Base-by-base conservation (phyloP, 2,329 filamentous ascomycete genomes). In the Arachnomyces sp. region DNA sequence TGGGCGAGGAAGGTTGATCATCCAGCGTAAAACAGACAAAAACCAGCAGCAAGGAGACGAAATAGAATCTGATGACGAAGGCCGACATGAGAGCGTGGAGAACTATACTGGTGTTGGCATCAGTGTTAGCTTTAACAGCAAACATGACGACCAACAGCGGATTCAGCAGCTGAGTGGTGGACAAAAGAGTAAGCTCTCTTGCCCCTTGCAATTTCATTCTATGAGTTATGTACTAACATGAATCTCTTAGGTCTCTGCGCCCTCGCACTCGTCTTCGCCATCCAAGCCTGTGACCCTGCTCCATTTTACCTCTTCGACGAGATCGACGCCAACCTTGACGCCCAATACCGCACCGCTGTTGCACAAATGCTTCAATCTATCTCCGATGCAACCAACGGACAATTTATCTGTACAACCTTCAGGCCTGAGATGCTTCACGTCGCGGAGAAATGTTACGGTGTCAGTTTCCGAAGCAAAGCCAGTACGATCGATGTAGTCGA, bases 301-400 rank as follows among this genome's bases (percentile, higher is more conserved):
- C 92, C 92, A 1, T 96, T 98, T 73, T 95, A 98, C 61, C 89
- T 98, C 55, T 98, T 98, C 54, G 92, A 98, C 62, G 92, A 98
- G 65, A 94, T 98, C 48, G 92, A 98, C 58, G 92, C 92, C 62
- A 98, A 98, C 60, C 76, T 98, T 16, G 92, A 98, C 61, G 89
- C 92, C 1, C 92, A 98, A 65, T 98, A 98, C 69, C 84, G 92
- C 45, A 95, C 92, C 1, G 90, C 92, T 1, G 92, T 98, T 8
- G 92, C 92, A 2, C 77, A 85, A 42, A 85, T 96, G 68, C 74
- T 98, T 15, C 73, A 90, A 56, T 81, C 80, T 40, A 88, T 87
- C 47, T 86, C 81, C 11, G 63, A 64, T 45, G 62, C 57, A 34
- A 68, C 57, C 38, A 74, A 68, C 28, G 81, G 80, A 0, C 82